Base-by-base conservation (phyloP, 768 basidiomycete genomes). In the Boletus fagicola region DNA sequence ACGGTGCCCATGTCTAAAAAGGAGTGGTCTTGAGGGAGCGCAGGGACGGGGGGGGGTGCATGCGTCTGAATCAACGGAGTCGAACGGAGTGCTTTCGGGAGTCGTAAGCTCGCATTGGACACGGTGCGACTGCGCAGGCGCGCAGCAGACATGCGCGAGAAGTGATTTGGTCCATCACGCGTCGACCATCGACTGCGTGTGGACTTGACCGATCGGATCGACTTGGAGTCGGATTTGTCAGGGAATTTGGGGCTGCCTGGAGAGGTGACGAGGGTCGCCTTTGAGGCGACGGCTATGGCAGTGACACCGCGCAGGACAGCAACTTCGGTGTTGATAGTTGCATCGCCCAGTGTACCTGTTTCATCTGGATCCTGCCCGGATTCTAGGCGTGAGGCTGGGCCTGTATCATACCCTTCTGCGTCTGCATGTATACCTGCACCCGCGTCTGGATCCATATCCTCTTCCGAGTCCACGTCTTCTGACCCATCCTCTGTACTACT, bases 91-190 rank as follows among this genome's bases (percentile, higher is more conserved):
- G 76, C 49, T 57, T 72, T 73, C 0, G 83, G 85, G 24, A 90
- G 73, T 1, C 89, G 82, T 9, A 92, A 72, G 65, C 86, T 89
- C 24, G 83, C 80, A 61, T 85, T 83, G 5, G 87, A 88, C 9
- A 82, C 77, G 2, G 86, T 78, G 43, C 77, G 75, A 67, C 86
- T 88, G 40, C 88, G 80, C 56, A 75, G 80, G 56, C 82, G 81
- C 1, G 90, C 90, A 5, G 90, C 85, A 5, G 79, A 78, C 3
- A 92, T 77, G 9, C 79, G 76, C 38, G 77, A 76, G 35, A 67
- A 28, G 33, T 75, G 66, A 50, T 74, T 78, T 15, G 66, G 63
- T 6, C 64, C 62, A 22, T 68, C 67, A 12, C 69, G 67, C 3
- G 43, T 58, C 28, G 64, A 71, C 3, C 59, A 63, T 38, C 60